Evolutionary conservation across 2,329 filamentous ascomycete genomes (phyloP).

Genomic region (Chalaropsis thielavioides): DNA sequence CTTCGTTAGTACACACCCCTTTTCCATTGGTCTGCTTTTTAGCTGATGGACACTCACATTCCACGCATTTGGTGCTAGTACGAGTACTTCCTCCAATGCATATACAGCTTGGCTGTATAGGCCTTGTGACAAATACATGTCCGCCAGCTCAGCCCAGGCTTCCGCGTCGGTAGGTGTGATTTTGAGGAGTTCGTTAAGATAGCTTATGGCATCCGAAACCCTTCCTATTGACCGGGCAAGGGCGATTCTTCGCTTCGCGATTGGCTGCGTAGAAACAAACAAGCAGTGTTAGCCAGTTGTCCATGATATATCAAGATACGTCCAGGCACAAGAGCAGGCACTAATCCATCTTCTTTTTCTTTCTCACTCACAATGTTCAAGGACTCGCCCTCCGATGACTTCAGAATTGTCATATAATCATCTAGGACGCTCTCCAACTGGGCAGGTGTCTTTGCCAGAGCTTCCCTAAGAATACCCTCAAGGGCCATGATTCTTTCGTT

Average conservation of each 20-base stretch:
- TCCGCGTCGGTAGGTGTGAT: slow-evolving; percentile 81
- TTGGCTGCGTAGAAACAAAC: slow-evolving; percentile 40
- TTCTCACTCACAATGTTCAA: slow-evolving; percentile 56
- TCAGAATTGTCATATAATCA: slow-evolving; percentile 62
- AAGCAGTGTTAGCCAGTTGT: slow-evolving; percentile 22
- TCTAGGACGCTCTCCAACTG: slow-evolving; percentile 56
- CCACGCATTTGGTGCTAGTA: slow-evolving; percentile 85
- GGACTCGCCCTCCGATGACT: slow-evolving; percentile 39
- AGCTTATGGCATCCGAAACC: slow-evolving; percentile 55
- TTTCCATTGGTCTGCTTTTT: background rate
- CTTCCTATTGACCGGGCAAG: slow-evolving; percentile 62
- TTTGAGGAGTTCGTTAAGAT: slow-evolving; percentile 62
- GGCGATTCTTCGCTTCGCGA: slow-evolving; percentile 72
- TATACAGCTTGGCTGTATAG: slow-evolving; percentile 73
- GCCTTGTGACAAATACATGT: slow-evolving; percentile 69
- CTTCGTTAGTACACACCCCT: slow-evolving; percentile 1
- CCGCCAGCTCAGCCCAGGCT: slow-evolving; percentile 81
- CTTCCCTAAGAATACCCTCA: slow-evolving; percentile 71
- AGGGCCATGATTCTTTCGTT: slow-evolving; percentile 83
- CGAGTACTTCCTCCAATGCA: slow-evolving; percentile 76
- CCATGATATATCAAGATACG: slow-evolving; percentile 1
- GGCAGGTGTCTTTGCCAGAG: slow-evolving; percentile 50
- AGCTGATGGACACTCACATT: slow-evolving; percentile 47
- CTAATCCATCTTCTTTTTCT: background rate
- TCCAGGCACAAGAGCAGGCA: slow-evolving; percentile 5